A percentile compares a stretch with the other conserved stretches of the same genome.
phyloP scores from a whole-genome alignment of 306 rosid genomes.

The Heteromeles arbutifolia region DNA sequence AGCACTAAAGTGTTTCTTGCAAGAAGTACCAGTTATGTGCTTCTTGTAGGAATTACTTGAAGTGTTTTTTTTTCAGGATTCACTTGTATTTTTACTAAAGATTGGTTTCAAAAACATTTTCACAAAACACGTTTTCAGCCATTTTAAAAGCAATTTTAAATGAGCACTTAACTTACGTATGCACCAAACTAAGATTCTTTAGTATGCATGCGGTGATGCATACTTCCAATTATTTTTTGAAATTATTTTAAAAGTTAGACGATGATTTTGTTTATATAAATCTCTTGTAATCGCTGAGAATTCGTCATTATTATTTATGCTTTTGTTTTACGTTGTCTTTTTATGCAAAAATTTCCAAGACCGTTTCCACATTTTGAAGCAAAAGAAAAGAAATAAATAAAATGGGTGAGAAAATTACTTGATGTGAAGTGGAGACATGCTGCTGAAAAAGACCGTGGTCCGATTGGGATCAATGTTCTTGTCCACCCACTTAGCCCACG shows the following conservation, averaged over 20 bases:
- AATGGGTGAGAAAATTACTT: constrained; percentile 37
- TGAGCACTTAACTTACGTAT: no score
- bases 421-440: constrained; percentile 97
- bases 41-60: no score
- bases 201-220: neutral
- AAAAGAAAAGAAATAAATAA: neutral
- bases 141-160: no score
- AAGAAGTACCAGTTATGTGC: no score
- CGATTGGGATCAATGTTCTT: constrained; percentile 64
- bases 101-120: no score
- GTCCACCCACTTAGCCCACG: constrained; percentile 85
- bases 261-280: neutral
- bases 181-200: neutral
- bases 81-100: no score
- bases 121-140: no score
- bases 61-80: no score
- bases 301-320: neutral
- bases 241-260: neutral
- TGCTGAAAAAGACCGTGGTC: constrained; percentile 70
- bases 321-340: neutral
- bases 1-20: no score
- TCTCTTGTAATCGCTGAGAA: neutral
- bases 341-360: neutral
- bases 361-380: neutral
- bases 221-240: neutral